Conservation (phyloP, 257 asterid species). For the Dorcoceras hygrometricum region DNA sequence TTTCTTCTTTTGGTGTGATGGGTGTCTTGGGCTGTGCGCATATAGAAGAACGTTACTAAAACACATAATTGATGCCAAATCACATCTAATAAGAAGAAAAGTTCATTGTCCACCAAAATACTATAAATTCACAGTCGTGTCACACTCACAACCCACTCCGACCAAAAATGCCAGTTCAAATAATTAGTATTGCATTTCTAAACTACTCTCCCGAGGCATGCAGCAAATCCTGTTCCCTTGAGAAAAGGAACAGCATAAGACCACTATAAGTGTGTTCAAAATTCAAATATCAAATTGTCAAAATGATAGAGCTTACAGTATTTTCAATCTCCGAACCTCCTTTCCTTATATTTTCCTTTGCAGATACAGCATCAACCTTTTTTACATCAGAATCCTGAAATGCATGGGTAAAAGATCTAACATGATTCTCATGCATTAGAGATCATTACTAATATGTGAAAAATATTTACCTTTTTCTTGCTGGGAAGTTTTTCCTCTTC, state of each 20-base stretch:
- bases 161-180: background rate
- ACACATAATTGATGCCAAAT: background rate
- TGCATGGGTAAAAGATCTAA: no score
- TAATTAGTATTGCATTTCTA: no score
- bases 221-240: background rate
- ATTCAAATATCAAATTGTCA: background rate
- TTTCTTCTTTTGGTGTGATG: conserved; percentile 37
- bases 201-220: background rate
- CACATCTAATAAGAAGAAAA: background rate
- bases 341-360: conserved; percentile 10
- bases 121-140: background rate
- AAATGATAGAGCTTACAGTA: conserved; percentile 33
- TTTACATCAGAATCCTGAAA: conserved; percentile 53
- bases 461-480: no score
- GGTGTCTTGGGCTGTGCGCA: conserved; percentile 53
- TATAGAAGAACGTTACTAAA: background rate
- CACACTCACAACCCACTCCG: no score
- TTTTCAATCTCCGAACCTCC: conserved; percentile 22
- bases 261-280: background rate
- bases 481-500: no score
- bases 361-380: conserved; percentile 38
- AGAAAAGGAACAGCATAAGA: background rate
- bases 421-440: no score
- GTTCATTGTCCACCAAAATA: background rate
- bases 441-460: no score